phyloP scores from a whole-genome alignment of 2,329 filamentous ascomycete species.

The Diaporthe sp. region DNA sequence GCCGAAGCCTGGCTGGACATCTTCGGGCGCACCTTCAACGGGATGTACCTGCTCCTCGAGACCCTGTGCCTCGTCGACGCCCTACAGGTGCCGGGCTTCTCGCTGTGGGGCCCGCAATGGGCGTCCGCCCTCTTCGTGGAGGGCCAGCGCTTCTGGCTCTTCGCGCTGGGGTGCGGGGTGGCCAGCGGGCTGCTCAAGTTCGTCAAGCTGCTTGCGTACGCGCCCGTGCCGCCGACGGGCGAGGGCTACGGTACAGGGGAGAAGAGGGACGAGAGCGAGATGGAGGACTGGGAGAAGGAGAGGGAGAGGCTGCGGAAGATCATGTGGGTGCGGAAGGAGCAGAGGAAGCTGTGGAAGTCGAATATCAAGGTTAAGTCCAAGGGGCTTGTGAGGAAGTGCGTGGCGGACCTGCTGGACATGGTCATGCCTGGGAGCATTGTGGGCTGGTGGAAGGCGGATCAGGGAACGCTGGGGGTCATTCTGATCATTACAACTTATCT shows the following conservation, averaged over 20 bases:
- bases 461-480: slow-evolving; percentile 63
- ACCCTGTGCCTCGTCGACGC: slow-evolving; percentile 69
- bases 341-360: slow-evolving; percentile 44
- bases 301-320: slow-evolving; percentile 48
- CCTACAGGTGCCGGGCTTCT: slow-evolving; percentile 53
- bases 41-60: slow-evolving; percentile 76
- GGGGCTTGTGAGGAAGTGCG: slow-evolving; percentile 57
- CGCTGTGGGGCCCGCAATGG: slow-evolving; percentile 63
- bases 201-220: slow-evolving; percentile 47
- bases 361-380: slow-evolving; percentile 44
- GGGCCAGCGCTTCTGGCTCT: slow-evolving; percentile 77
- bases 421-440: slow-evolving; percentile 68
- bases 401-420: slow-evolving; percentile 71
- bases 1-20: slow-evolving; percentile 63
- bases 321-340: slow-evolving; percentile 46
- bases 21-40: slow-evolving; percentile 67
- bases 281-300: slow-evolving; percentile 43
- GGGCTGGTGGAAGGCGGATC: slow-evolving; percentile 67
- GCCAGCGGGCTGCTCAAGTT: slow-evolving; percentile 55
- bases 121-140: slow-evolving; percentile 63
- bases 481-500: slow-evolving; percentile 73
- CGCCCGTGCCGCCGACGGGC: slow-evolving; percentile 47
- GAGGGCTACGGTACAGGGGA: slow-evolving; percentile 42
- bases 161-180: slow-evolving; percentile 65
- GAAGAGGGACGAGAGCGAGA: slow-evolving; percentile 38